Evolutionary conservation across 306 rosid species (phyloP).

Genomic region (Dalbergia cochinchinensis): DNA sequence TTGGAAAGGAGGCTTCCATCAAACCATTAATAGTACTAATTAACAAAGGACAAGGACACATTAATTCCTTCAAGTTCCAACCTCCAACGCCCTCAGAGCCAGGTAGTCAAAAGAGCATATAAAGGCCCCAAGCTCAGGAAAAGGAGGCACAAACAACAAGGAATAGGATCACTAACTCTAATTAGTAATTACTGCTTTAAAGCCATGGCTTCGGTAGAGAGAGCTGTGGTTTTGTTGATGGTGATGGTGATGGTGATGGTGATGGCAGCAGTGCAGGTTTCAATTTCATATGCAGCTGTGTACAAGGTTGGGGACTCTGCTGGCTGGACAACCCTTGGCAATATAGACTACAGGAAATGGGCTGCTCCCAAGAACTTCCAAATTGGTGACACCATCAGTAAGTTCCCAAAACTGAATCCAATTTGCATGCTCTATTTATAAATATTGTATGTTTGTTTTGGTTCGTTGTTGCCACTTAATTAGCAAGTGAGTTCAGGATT

Average conservation of each 20-base stretch:
- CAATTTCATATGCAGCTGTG: slow-evolving; percentile 65
- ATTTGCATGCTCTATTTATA: slow-evolving; percentile 23
- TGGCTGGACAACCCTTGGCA: slow-evolving; percentile 84
- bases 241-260: slow-evolving; percentile 37
- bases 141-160: background rate
- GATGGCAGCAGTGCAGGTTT: slow-evolving; percentile 40
- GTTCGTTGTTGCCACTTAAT: slow-evolving; percentile 12
- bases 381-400: slow-evolving; percentile 81
- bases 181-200: background rate
- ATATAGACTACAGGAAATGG: slow-evolving; percentile 77
- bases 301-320: slow-evolving; percentile 86
- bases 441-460: background rate
- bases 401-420: slow-evolving; percentile 38
- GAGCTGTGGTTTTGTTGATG: slow-evolving; percentile 45
- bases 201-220: slow-evolving; percentile 62
- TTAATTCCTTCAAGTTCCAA: slow-evolving; percentile 44
- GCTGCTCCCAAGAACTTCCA: slow-evolving; percentile 73
- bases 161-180: background rate
- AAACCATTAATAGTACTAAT: slow-evolving; percentile 5
- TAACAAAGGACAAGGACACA: slow-evolving; percentile 35
- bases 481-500: background rate
- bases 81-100: slow-evolving; percentile 35
- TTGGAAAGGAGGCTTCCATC: slow-evolving; percentile 22
- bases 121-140: slow-evolving; percentile 41
- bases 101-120: slow-evolving; percentile 46